phyloP scores from a whole-genome alignment of 2,329 filamentous ascomycete genomes.

The Ascochyta koolunga region DNA sequence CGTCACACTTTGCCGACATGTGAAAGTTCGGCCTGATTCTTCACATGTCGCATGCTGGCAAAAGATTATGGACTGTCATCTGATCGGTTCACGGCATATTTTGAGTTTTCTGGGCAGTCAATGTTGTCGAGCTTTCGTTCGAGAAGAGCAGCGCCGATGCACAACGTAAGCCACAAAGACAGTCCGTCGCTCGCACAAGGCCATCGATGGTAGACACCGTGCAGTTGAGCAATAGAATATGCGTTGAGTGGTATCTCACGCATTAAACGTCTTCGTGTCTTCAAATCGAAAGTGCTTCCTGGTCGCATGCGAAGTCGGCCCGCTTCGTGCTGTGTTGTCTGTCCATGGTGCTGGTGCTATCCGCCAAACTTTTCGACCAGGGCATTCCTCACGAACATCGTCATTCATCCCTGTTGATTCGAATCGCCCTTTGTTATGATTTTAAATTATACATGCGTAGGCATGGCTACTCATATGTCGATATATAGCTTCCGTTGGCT shows the following conservation, averaged over 20 bases:
- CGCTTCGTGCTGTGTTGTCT: not conserved
- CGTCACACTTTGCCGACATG: constrained; percentile 12
- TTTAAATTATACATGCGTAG: not conserved
- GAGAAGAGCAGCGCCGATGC: not conserved
- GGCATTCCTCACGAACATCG: not conserved
- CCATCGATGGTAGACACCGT: too few species aligned
- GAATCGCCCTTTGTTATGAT: not conserved
- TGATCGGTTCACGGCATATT: not conserved
- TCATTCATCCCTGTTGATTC: not conserved
- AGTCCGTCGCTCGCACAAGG: too few species aligned
- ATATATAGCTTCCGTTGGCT: not conserved
- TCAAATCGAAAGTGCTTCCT: not conserved
- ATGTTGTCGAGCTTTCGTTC: not conserved
- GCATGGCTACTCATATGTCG: not conserved
- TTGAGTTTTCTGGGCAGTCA: not conserved
- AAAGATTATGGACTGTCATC: not conserved
- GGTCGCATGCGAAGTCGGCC: constrained; percentile 5
- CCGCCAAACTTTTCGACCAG: not conserved
- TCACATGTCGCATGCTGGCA: constrained; percentile 1
- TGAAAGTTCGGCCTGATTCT: constrained; percentile 4
- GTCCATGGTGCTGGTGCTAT: not conserved
- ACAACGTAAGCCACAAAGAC: too few species aligned
- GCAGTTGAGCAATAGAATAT: too few species aligned
- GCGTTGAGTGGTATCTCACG: not conserved
- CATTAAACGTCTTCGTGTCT: not conserved